phyloP scores from a whole-genome alignment of 2,329 filamentous ascomycete species.

The Trichoderma cornu-damae region DNA sequence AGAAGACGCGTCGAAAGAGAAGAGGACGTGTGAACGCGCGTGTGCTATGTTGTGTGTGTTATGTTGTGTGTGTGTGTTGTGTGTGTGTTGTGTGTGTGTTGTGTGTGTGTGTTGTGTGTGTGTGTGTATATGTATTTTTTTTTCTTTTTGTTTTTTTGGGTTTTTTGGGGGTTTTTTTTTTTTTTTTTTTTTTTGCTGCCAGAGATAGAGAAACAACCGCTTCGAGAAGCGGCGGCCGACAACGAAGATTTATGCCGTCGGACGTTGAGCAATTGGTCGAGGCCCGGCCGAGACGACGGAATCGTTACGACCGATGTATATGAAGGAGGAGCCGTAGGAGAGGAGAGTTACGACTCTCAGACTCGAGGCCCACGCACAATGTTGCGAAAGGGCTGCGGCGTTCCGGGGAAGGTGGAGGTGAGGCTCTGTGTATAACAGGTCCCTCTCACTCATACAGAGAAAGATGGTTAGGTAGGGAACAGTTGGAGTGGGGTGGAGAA shows the following conservation, averaged over 20 bases:
- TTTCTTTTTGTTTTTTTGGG: no score
- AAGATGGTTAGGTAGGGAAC: constrained; percentile 39
- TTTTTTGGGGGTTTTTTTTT: no score
- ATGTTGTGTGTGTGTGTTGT: no score
- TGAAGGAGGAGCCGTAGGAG: no score
- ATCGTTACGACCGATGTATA: no score
- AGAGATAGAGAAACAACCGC: neutral
- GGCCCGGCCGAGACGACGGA: no score
- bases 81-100: no score
- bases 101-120: no score
- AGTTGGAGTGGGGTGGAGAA: constrained; percentile 46
- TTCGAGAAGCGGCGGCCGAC: neutral
- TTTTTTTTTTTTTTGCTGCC: neutral
- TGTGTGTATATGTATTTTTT: no score
- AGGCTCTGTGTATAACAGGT: constrained; percentile 36
- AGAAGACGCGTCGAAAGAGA: constrained; percentile 30
- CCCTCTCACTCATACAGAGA: constrained; percentile 19
- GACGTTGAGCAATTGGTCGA: constrained; percentile 18
- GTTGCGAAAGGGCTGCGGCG: constrained; percentile 26
- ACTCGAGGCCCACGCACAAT: constrained; percentile 27
- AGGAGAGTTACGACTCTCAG: neutral
- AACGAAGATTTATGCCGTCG: no score
- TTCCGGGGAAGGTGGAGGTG: constrained; percentile 33
- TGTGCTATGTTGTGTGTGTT: no score
- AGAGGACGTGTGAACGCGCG: neutral